These are phyloP conservation scores for Dovyalis caffra DNA, from an alignment of 345 rosid species.

Conservation along the genomic window DNA sequence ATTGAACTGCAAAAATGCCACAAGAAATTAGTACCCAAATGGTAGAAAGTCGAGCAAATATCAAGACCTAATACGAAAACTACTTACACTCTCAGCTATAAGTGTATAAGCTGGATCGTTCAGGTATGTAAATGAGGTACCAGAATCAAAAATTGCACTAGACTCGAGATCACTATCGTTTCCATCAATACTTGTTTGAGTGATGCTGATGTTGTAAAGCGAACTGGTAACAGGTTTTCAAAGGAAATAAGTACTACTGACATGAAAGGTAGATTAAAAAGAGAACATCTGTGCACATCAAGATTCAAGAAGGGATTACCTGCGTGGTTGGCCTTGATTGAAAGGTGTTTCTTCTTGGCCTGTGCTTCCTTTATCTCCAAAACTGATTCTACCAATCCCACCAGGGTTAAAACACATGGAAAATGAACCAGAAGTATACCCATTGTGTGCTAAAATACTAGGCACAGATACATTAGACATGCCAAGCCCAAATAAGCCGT, in stretches of 20 bases:
- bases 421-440: constrained; percentile 70
- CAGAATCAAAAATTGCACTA: constrained; percentile 82
- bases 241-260: constrained; percentile 11
- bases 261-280: neutral
- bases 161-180: constrained; percentile 50
- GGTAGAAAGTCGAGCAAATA: constrained; percentile 4
- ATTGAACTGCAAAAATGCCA: constrained; percentile 62
- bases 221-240: constrained; percentile 47
- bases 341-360: constrained; percentile 87
- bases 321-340: constrained; percentile 55
- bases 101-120: constrained; percentile 69
- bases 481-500: constrained; percentile 97
- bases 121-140: constrained; percentile 90
- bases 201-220: constrained; percentile 74
- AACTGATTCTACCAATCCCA: constrained; percentile 80
- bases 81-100: constrained; percentile 63
- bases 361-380: constrained; percentile 84
- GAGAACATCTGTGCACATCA: neutral
- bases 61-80: constrained; percentile 10
- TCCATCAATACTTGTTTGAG: constrained; percentile 59
- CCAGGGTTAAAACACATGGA: constrained; percentile 87
- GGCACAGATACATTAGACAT: constrained; percentile 78
- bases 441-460: constrained; percentile 71
- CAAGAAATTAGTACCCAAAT: constrained; percentile 3
- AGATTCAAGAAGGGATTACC: constrained; percentile 28